A percentile compares a stretch with the other conserved stretches of the same genome.
These are phyloP conservation scores for Naumovozyma castellii DNA, from an alignment of 805 yeast genomes.

Conservation along the genomic window DNA sequence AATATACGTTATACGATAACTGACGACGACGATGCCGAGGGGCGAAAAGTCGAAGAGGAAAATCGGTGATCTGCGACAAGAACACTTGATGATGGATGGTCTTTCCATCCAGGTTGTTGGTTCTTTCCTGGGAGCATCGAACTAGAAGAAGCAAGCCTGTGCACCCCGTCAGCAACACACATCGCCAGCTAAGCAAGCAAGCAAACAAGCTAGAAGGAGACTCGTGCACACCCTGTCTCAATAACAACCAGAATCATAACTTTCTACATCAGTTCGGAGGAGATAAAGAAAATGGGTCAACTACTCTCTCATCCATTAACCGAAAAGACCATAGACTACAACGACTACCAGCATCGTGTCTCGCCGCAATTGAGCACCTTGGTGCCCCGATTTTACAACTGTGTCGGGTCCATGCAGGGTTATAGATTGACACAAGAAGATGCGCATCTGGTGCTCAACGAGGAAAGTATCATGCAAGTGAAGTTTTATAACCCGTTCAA, in stretches of 20 bases:
- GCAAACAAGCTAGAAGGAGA: no score
- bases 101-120: no score
- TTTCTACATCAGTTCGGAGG: neutral
- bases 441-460: conserved; percentile 49
- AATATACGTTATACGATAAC: neutral
- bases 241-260: no score
- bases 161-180: no score
- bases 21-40: neutral
- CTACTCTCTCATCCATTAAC: conserved; percentile 65
- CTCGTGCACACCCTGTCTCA: no score
- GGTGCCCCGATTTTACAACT: conserved; percentile 39
- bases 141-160: no score
- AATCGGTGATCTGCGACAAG: no score
- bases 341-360: conserved; percentile 24
- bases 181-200: no score
- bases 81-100: no score
- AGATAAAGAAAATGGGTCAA: conserved; percentile 48
- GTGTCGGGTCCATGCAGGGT: conserved; percentile 72
- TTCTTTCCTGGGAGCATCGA: no score
- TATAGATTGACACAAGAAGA: conserved; percentile 69
- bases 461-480: conserved; percentile 32
- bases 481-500: conserved; percentile 24
- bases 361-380: conserved; percentile 6
- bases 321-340: conserved; percentile 48
- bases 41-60: neutral